Evolutionary conservation across 129 eudicot species (phyloP).

Genomic region (Oenanthe sinensis): DNA sequence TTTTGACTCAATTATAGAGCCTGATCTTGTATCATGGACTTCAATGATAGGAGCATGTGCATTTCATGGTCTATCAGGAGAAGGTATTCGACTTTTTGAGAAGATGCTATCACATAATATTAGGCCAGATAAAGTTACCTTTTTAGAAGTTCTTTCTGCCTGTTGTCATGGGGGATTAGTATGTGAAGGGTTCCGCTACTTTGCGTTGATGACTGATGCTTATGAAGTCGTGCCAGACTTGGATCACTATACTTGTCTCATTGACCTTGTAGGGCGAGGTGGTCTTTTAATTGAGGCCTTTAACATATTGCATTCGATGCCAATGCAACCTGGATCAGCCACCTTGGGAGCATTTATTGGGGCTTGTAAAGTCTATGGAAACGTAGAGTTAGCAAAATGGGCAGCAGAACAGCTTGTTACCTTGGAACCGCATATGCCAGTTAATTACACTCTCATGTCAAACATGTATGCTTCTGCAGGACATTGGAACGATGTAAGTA

Average conservation of each 20-base stretch:
- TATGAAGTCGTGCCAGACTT: conserved; percentile 34
- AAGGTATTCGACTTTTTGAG: conserved; percentile 39
- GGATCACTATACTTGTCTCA: conserved; percentile 56
- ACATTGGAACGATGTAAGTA: conserved; percentile 42
- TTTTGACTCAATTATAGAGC: conserved; percentile 32
- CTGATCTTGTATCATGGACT: conserved; percentile 53
- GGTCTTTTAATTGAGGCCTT: conserved; percentile 52
- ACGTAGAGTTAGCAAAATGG: conserved; percentile 50
- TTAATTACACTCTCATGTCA: conserved; percentile 44
- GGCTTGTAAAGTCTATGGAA: conserved; percentile 44
- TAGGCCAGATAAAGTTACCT: conserved; percentile 45
- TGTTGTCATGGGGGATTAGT: conserved; percentile 62
- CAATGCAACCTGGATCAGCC: conserved; percentile 36
- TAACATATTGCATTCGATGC: conserved; percentile 30
- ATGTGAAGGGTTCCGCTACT: conserved; percentile 47
- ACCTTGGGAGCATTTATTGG: conserved; percentile 51
- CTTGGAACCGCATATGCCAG: conserved; percentile 41
- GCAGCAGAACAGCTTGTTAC: conserved; percentile 38
- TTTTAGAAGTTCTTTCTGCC: conserved; percentile 61
- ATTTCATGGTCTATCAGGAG: conserved; percentile 42
- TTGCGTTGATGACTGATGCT: conserved; percentile 35
- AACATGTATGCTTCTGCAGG: conserved; percentile 39
- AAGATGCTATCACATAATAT: conserved; percentile 21
- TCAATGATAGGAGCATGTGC: conserved; percentile 53
- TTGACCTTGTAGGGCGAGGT: conserved; percentile 60